Conservation (phyloP, 306 rosid genomes). For the Begonia loranthoides region DNA sequence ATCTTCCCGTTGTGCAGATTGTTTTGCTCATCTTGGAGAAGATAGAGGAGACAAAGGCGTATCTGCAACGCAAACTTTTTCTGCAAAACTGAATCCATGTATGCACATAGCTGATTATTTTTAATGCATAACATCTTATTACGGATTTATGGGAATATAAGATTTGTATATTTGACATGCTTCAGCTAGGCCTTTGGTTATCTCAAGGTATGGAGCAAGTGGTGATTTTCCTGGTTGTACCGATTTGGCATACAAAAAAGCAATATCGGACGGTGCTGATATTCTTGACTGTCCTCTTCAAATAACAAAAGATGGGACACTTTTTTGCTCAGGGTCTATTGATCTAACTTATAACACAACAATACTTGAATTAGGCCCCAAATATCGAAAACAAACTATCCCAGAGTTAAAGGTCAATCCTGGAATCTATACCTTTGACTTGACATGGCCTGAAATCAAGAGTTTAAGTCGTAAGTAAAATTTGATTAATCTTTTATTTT, state of each 20-base stretch:
- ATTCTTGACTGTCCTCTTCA: constrained; percentile 91
- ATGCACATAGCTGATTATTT: neutral
- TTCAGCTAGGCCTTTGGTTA: constrained; percentile 51
- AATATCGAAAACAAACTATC: constrained; percentile 13
- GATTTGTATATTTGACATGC: constrained; percentile 16
- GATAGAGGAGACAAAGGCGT: constrained; percentile 45
- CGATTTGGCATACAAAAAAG: constrained; percentile 37
- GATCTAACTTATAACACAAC: constrained; percentile 64
- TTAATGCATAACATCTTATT: neutral
- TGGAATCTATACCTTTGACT: constrained; percentile 65
- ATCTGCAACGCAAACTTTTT: neutral
- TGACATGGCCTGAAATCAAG: constrained; percentile 54
- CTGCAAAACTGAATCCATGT: neutral
- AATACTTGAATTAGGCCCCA: constrained; percentile 33
- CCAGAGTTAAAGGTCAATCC: constrained; percentile 32
- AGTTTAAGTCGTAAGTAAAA: constrained; percentile 49
- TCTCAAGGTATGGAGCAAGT: constrained; percentile 77
- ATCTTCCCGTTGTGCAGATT: constrained; percentile 41
- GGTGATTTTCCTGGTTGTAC: constrained; percentile 79
- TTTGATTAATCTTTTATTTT: constrained; percentile 10
- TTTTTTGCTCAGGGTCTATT: constrained; percentile 57
- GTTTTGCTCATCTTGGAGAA: constrained; percentile 47
- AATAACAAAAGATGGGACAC: constrained; percentile 60
- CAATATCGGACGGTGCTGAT: constrained; percentile 67
- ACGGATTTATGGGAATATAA: constrained; percentile 1